These are phyloP conservation scores for Alnus glutinosa DNA, from an alignment of 306 rosid species.

Conservation along the genomic window DNA sequence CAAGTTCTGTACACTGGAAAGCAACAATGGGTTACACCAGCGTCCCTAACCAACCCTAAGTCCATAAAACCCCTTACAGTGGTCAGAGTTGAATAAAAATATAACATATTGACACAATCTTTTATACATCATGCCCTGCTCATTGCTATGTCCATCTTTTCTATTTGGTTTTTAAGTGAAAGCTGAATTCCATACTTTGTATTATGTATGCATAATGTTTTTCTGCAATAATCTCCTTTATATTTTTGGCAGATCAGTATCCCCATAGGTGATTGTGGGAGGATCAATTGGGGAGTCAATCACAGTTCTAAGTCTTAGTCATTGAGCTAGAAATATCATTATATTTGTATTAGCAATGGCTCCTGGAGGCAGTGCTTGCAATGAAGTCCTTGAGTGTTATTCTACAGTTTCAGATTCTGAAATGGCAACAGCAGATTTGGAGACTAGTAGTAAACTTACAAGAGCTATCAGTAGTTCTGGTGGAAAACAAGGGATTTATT, in stretches of 20 bases:
- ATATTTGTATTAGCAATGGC: conserved; percentile 56
- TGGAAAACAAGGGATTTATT: conserved; percentile 57
- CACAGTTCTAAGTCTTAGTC: conserved; percentile 19
- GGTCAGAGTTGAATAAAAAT: conserved; percentile 1
- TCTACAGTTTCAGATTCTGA: conserved; percentile 56
- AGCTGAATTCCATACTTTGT: not conserved
- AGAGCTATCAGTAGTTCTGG: conserved; percentile 46
- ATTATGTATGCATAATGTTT: not conserved
- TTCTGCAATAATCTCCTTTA: conserved; percentile 16
- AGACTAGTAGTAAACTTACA: conserved; percentile 42
- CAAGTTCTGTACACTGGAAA: not conserved
- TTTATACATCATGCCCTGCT: not conserved
- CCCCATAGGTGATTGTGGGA: conserved; percentile 23
- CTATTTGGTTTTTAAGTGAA: conserved; percentile 2
- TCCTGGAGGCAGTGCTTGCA: conserved; percentile 67
- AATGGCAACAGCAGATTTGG: conserved; percentile 52
- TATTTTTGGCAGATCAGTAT: conserved; percentile 37
- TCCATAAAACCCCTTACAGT: not conserved
- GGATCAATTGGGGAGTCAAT: conserved; percentile 27
- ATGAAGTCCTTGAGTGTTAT: conserved; percentile 64
- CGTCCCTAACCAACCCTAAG: not conserved
- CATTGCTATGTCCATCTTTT: conserved; percentile 5
- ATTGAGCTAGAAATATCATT: conserved; percentile 26
- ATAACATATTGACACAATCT: not conserved
- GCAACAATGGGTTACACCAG: not conserved